Conservation (phyloP, 164 flowering plant genomes). For the Vitis cinerea region DNA sequence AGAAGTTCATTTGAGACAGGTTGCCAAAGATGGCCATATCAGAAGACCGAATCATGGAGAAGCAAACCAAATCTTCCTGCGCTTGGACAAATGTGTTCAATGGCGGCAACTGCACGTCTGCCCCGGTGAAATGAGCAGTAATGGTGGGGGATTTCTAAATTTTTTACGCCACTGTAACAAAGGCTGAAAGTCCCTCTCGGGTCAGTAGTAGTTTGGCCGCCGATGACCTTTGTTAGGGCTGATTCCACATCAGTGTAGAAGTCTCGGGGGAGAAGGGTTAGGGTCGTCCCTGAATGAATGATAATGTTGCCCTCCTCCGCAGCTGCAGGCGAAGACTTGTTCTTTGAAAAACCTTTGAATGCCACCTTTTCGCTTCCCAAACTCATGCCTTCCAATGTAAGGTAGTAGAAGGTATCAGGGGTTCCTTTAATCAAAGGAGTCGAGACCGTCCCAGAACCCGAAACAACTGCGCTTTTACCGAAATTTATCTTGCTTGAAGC, state of each 20-base stretch:
- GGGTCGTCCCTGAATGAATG: slow-evolving; percentile 64
- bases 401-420: slow-evolving; percentile 34
- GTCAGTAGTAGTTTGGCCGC: too few relatives aligned
- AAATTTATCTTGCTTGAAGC: slow-evolving; percentile 36
- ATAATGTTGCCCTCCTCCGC: slow-evolving; percentile 41
- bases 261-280: slow-evolving; percentile 24
- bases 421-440: slow-evolving; percentile 32
- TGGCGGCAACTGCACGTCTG: slow-evolving; percentile 8
- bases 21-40: slow-evolving; percentile 8
- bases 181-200: background rate
- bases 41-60: background rate
- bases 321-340: too few relatives aligned
- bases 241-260: slow-evolving; percentile 20
- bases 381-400: slow-evolving; percentile 38
- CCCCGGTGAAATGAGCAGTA: slow-evolving; percentile 8
- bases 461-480: slow-evolving; percentile 31
- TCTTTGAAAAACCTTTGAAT: background rate
- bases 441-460: slow-evolving; percentile 32
- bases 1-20: slow-evolving; percentile 18
- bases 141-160: slow-evolving; percentile 14
- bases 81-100: slow-evolving; percentile 12
- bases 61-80: slow-evolving; percentile 5
- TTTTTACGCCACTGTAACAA: slow-evolving; percentile 1
- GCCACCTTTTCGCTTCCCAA: slow-evolving; percentile 31
- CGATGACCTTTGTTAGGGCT: slow-evolving; percentile 3